These are phyloP conservation scores for Hirsutella minnesotensis DNA, from an alignment of 2,329 filamentous ascomycete species.

Conservation along the genomic window DNA sequence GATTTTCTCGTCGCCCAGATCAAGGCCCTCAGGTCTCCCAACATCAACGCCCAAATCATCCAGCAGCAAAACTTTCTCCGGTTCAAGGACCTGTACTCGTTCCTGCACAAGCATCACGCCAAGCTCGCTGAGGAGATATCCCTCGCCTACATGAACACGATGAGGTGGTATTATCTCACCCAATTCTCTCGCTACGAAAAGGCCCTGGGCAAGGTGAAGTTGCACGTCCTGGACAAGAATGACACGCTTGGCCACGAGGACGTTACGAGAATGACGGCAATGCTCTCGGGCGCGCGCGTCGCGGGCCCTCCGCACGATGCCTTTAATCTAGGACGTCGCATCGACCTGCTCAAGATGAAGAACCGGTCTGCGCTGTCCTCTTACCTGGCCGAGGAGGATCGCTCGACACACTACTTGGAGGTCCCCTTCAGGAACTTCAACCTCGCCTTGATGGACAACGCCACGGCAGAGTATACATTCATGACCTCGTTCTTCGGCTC, in stretches of 20 bases:
- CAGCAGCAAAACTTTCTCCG: slow-evolving; percentile 85
- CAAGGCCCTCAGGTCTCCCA: slow-evolving; percentile 83
- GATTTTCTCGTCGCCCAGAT: slow-evolving; percentile 93
- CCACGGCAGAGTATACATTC: slow-evolving; percentile 89
- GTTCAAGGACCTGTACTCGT: slow-evolving; percentile 80
- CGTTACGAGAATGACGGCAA: slow-evolving; percentile 48
- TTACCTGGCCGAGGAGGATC: slow-evolving; percentile 84
- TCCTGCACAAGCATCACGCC: slow-evolving; percentile 71
- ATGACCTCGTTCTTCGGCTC: slow-evolving; percentile 81
- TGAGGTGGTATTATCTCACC: slow-evolving; percentile 94
- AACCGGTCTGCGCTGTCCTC: slow-evolving; percentile 71
- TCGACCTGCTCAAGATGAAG: slow-evolving; percentile 66
- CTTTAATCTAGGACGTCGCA: slow-evolving; percentile 76
- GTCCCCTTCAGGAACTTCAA: slow-evolving; percentile 91
- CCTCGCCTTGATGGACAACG: slow-evolving; percentile 84
- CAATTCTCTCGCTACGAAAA: slow-evolving; percentile 83
- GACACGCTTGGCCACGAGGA: slow-evolving; percentile 77
- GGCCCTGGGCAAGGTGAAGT: slow-evolving; percentile 70
- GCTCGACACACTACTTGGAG: slow-evolving; percentile 76
- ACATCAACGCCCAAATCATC: slow-evolving; percentile 94
- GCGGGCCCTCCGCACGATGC: slow-evolving; percentile 63
- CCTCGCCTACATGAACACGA: slow-evolving; percentile 92
- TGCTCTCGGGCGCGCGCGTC: slow-evolving; percentile 34
- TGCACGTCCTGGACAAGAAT: slow-evolving; percentile 72
- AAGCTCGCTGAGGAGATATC: slow-evolving; percentile 81